phyloP scores from a whole-genome alignment of 805 yeast genomes.

The Yarrowia sp. region DNA sequence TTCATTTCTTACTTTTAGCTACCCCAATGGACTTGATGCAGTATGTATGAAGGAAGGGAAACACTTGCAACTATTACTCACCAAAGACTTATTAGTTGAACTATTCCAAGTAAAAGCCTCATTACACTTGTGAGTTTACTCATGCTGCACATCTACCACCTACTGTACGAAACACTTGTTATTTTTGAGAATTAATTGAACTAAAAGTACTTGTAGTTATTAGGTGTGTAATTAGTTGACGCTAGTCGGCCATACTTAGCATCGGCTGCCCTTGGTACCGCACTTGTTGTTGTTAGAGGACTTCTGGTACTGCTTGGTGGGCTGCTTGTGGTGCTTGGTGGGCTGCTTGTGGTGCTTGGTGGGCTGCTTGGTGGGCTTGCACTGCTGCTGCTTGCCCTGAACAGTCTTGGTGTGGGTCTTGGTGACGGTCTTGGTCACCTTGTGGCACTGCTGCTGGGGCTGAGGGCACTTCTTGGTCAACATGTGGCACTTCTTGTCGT shows the following conservation, averaged over 20 bases:
- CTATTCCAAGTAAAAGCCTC: too few species aligned
- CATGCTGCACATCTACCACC: too few species aligned
- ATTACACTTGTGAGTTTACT: too few species aligned
- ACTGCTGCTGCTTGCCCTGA: slow-evolving; percentile 34
- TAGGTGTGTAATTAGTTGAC: background rate
- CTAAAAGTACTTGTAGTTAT: slow-evolving; percentile 6
- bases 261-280: slow-evolving; percentile 7
- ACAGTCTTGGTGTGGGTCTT: slow-evolving; percentile 29
- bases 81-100: too few species aligned
- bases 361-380: slow-evolving; percentile 31
- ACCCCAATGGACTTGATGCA: too few species aligned
- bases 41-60: too few species aligned
- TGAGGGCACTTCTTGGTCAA: slow-evolving; percentile 33
- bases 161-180: background rate
- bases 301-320: background rate
- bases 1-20: too few species aligned
- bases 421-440: slow-evolving; percentile 32
- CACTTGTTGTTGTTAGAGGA: slow-evolving; percentile 15
- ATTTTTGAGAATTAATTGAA: slow-evolving; percentile 22
- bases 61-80: too few species aligned
- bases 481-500: slow-evolving; percentile 28
- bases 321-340: background rate
- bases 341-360: background rate
- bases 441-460: slow-evolving; percentile 32
- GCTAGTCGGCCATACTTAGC: background rate